These are phyloP conservation scores for Nakazawaea pomicola DNA, from an alignment of 805 yeast genomes.

Conservation along the genomic window DNA sequence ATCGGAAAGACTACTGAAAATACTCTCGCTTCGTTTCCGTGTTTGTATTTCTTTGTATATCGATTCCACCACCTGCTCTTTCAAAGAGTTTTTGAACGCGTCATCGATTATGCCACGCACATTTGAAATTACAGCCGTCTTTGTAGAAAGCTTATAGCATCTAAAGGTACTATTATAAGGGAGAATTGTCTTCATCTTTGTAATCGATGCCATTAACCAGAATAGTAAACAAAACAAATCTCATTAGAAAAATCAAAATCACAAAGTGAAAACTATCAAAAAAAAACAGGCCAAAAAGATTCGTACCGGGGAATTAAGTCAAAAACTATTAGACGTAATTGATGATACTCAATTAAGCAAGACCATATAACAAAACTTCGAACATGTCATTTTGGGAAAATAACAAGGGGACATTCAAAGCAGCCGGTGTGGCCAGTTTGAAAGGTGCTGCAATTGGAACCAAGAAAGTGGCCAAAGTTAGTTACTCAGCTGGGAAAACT, in stretches of 20 bases:
- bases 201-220: background rate
- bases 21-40: background rate
- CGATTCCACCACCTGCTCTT: background rate
- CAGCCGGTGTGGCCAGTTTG: slow-evolving; percentile 43
- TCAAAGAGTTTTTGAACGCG: background rate
- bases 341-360: too few relatives aligned
- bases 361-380: too few relatives aligned
- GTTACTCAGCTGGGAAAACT: slow-evolving; percentile 36
- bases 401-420: slow-evolving; percentile 46
- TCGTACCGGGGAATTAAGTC: too few relatives aligned
- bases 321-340: too few relatives aligned
- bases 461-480: slow-evolving; percentile 42
- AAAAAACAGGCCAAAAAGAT: background rate
- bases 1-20: background rate
- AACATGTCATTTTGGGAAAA: slow-evolving; percentile 42
- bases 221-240: background rate
- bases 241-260: background rate
- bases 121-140: background rate
- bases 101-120: background rate
- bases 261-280: background rate
- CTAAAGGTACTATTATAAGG: slow-evolving; percentile 5
- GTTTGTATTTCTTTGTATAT: slow-evolving; percentile 4
- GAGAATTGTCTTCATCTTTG: background rate
- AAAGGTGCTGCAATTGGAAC: slow-evolving; percentile 50
- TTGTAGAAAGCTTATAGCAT: slow-evolving; percentile 6